phyloP scores from a whole-genome alignment of 139 green algal species.

The Chlamydomonas incerta region DNA sequence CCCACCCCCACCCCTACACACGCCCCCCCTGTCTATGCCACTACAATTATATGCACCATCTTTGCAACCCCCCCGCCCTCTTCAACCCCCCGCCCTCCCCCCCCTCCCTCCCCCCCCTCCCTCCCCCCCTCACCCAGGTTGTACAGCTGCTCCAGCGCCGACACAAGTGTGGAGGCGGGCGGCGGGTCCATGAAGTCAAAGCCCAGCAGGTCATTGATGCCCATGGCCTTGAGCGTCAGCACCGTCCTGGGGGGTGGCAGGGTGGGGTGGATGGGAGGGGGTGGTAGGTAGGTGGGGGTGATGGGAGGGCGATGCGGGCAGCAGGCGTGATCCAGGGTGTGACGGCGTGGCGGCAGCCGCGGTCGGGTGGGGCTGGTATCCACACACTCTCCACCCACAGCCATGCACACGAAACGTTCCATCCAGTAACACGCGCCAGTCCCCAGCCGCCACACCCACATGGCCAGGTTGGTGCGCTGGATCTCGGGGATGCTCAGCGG shows the following conservation, averaged over 20 bases:
- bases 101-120: conserved; percentile 65
- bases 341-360: no score
- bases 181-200: conserved; percentile 99
- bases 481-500: conserved; percentile 91
- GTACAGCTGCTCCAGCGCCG: conserved; percentile 95
- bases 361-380: no score
- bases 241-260: conserved; percentile 54
- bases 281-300: neutral
- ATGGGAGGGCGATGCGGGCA: no score
- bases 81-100: no score
- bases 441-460: conserved; percentile 43
- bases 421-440: neutral
- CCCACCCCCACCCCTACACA: no score
- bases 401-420: neutral
- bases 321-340: no score
- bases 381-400: neutral
- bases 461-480: conserved; percentile 86
- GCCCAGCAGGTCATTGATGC: conserved; percentile 97
- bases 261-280: neutral
- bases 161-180: conserved; percentile 79
- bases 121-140: conserved; percentile 96
- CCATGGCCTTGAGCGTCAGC: conserved; percentile 96
- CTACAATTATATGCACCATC: no score
- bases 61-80: no score
- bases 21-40: no score